phyloP scores from a whole-genome alignment of 306 rosid species.

The Cucumis melo region DNA sequence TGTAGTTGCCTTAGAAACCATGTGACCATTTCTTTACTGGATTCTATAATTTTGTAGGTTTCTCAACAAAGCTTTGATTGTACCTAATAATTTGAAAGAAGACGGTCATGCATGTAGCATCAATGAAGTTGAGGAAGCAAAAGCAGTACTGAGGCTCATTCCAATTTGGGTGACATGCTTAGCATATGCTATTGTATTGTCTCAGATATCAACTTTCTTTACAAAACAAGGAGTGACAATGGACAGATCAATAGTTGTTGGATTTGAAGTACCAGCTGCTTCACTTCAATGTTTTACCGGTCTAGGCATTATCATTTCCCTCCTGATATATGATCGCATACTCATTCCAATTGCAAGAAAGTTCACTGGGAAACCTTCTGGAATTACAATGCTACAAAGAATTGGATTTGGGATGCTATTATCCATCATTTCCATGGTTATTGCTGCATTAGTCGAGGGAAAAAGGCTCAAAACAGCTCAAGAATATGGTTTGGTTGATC shows the following conservation, averaged over 20 bases:
- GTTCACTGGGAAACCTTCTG: slow-evolving; percentile 38
- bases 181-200: slow-evolving; percentile 24
- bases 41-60: slow-evolving; percentile 16
- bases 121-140: slow-evolving; percentile 36
- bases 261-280: slow-evolving; percentile 43
- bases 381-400: slow-evolving; percentile 62
- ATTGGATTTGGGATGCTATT: slow-evolving; percentile 49
- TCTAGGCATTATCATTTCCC: slow-evolving; percentile 16
- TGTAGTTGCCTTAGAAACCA: background rate
- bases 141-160: slow-evolving; percentile 24
- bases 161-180: slow-evolving; percentile 38
- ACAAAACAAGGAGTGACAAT: slow-evolving; percentile 40
- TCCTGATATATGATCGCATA: slow-evolving; percentile 41
- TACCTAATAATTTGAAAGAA: slow-evolving; percentile 10
- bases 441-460: slow-evolving; percentile 47
- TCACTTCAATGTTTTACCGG: slow-evolving; percentile 33
- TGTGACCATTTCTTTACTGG: background rate
- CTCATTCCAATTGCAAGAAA: slow-evolving; percentile 38
- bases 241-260: slow-evolving; percentile 33
- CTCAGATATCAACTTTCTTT: too few relatives aligned
- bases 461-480: slow-evolving; percentile 42
- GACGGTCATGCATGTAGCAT: slow-evolving; percentile 9
- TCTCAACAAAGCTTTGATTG: slow-evolving; percentile 31
- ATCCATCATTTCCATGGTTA: slow-evolving; percentile 20
- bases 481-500: slow-evolving; percentile 38